Evolutionary conservation across 1,284 basidiomycete genomes (phyloP).

Genomic region (Baeospora myosura): DNA sequence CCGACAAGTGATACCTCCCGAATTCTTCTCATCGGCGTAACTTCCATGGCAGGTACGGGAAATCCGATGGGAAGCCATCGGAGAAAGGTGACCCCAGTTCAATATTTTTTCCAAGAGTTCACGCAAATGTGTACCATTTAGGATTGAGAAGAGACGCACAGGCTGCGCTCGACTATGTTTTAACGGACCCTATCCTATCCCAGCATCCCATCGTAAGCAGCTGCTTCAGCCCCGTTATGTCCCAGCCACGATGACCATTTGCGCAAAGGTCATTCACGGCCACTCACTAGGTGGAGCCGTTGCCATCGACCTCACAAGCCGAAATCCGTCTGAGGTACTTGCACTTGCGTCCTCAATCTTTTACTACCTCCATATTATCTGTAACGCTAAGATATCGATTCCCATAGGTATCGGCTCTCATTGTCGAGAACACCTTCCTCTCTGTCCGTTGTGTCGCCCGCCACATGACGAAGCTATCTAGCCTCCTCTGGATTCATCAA

Average conservation of each 20-base stretch:
- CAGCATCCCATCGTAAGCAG: constrained; percentile 23
- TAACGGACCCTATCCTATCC: constrained; percentile 20
- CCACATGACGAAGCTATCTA: constrained; percentile 19
- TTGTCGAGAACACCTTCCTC: constrained; percentile 33
- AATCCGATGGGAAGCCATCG: constrained; percentile 26
- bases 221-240: background rate
- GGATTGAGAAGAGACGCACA: constrained; percentile 34
- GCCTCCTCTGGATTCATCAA: constrained; percentile 26
- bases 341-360: background rate
- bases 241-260: background rate
- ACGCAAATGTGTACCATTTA: constrained; percentile 9
- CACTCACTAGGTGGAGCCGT: constrained; percentile 37
- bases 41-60: constrained; percentile 22
- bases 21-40: background rate
- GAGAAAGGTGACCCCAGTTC: constrained; percentile 23
- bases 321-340: constrained; percentile 25
- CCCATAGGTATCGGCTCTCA: constrained; percentile 25
- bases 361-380: background rate
- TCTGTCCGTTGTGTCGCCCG: constrained; percentile 28
- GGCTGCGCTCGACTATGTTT: constrained; percentile 30
- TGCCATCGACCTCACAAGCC: constrained; percentile 32
- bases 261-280: constrained; percentile 29
- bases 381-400: background rate
- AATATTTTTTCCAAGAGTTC: background rate
- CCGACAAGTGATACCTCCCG: background rate